Evolutionary conservation across 2,329 filamentous ascomycete genomes (phyloP).

Genomic region (Epichloe gansuensis): DNA sequence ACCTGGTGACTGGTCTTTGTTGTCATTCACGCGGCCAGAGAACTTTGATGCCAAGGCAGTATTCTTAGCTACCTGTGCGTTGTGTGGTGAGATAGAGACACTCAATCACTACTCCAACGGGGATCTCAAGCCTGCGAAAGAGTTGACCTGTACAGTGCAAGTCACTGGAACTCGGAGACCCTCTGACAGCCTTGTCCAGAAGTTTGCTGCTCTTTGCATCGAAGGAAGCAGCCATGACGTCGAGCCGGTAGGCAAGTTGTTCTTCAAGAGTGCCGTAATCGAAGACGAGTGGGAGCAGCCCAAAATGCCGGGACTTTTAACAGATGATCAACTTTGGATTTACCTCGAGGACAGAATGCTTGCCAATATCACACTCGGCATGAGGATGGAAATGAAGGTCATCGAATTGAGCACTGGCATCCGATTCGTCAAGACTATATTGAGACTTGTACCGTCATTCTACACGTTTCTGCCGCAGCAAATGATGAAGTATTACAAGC

Average conservation of each 20-base stretch:
- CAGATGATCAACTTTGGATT: constrained; percentile 30
- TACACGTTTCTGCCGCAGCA: constrained; percentile 56
- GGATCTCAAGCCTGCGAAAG: constrained; percentile 24
- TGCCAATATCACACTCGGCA: constrained; percentile 45
- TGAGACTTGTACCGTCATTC: constrained; percentile 46
- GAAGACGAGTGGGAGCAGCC: constrained; percentile 35
- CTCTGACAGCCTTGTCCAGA: constrained; percentile 24
- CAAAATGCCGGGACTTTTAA: constrained; percentile 6
- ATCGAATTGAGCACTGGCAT: constrained; percentile 50
- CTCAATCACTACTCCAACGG: constrained; percentile 16
- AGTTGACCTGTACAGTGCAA: constrained; percentile 47
- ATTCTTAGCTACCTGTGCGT: constrained; percentile 32
- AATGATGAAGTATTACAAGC: constrained; percentile 54
- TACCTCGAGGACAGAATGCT: constrained; percentile 52
- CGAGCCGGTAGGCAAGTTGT: constrained; percentile 32
- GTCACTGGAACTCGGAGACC: constrained; percentile 40
- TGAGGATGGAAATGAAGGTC: constrained; percentile 47
- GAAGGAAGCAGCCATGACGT: constrained; percentile 20
- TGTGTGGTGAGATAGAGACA: constrained; percentile 22
- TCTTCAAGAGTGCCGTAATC: constrained; percentile 32
- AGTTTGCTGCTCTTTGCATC: constrained; percentile 31
- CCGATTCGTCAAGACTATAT: constrained; percentile 50
- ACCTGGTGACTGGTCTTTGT: constrained; percentile 19
- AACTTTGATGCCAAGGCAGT: constrained; percentile 29
- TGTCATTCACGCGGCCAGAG: constrained; percentile 20